Base-by-base conservation (phyloP, 441 rosid genomes). In the Metrosideros polymorpha region DNA sequence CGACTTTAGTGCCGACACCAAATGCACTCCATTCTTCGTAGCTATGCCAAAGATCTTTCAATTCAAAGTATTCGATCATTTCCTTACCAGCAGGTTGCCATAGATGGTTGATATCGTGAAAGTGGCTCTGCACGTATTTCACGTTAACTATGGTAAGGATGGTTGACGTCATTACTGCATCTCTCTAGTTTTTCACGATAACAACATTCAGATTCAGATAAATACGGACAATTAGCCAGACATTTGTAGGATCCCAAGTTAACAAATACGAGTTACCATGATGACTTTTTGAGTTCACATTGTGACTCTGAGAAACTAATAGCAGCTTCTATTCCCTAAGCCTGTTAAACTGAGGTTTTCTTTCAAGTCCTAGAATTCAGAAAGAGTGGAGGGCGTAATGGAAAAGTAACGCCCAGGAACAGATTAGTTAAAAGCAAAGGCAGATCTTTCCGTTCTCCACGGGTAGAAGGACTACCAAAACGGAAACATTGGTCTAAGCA, bases 21-120 rank as follows among this genome's bases (percentile, higher is more conserved):
- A 91, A 96, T 4, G 97, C 99, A 63, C 99, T 96, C 92, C 93
- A 87, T 86, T 96, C 99, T 83, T 90, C 89, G 5, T 90, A 96
- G 88, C 92, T 91, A 39, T 88, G 85, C 99, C 98, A 95, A 2
- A 96, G 93, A 92, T 95, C 96, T 56, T 88, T 89, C 86, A 96
- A 87, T 9, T 86, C 92, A 88, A 93, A 95, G 87, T 89, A 95
- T 30, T 92, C 94, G 9, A 92, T 88, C 54, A 71, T 86, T 1
- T 93, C 93, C 89, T 92, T 94, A 6, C 90, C 94, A 42, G 84
- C 86, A 9, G 93, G 91, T 86, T 91, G 93, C 91, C 94, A 94
- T 25, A 88, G 86, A 79, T 88, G 86, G 84, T 90, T 92, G 54
- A 87, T 51, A n/a, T 87, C 85, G 3, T 76, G 54, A 79, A 56